Base-by-base conservation (phyloP, 176 grass and related monocot genomes). In the Carex littledalei region DNA sequence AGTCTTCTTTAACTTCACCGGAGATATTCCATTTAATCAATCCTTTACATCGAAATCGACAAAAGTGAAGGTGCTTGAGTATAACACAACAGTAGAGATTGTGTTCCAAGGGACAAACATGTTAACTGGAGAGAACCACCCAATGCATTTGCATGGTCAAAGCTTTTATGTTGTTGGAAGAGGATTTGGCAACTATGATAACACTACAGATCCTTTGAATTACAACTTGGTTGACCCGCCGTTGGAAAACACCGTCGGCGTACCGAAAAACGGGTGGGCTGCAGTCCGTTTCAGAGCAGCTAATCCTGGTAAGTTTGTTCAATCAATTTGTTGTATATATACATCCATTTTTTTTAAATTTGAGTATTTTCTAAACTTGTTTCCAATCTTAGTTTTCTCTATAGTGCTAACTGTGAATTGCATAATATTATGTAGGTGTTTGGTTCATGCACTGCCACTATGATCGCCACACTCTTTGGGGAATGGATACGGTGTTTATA, bases 401-500 rank as follows among this genome's bases (percentile, higher is more conserved):
- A 47, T 47, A 47, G 1, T 47, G 45, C 8, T 47, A 47, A 47
- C 45, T 47, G 45, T 47, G 8, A 45, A 50, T 31, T 78, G 5
- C 8, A 18, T 31, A 52, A 45, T 79, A 14, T 6, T 6, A 6
- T 58, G 11, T 74, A 89, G 89, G 84, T 43, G 91, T 92, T 59
- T 96, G 91, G 89, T 91, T 90, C 53, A 91, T 96, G 91, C 94
- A 96, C 71, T 96, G 91, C 3, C 94, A 96, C 63, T 93, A 88
- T 2, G 91, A 93, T 43, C 87, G 87, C 11, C 91, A 96, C 39
- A 63, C 56, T 2, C 41, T 84, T 0, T 94, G 90, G 92, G 87
- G 92, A 9, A 94, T 94, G 92, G 74, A 94, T 6, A 90, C 86
- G 0, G 92, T 90, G 8, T 91, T 94, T 11, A 88, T 91, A 21